Conservation (phyloP, 257 asterid species). For the Lavandula angustifolia region DNA sequence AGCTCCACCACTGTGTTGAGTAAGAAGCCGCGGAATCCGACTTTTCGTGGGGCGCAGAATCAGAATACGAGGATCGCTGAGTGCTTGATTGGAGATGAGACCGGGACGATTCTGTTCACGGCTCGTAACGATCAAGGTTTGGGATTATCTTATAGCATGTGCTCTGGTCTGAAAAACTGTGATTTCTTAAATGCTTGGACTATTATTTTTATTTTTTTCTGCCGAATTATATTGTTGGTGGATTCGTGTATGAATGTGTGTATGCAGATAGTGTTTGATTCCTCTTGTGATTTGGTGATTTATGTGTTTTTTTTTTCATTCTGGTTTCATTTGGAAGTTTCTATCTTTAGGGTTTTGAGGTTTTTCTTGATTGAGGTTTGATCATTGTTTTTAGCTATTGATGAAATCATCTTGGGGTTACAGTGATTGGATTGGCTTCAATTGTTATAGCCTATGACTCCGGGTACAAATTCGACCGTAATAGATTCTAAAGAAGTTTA, state of each 20-base stretch:
- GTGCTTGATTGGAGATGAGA: constrained; percentile 75
- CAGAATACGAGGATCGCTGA: constrained; percentile 62
- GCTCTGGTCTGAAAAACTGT: background rate
- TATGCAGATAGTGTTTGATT: background rate
- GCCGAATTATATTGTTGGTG: background rate
- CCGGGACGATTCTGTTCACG: constrained; percentile 72
- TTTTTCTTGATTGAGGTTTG: too few relatives aligned
- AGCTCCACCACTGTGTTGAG: constrained; percentile 54
- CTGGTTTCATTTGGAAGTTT: background rate
- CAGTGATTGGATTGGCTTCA: too few relatives aligned
- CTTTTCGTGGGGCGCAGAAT: constrained; percentile 48
- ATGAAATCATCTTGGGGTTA: too few relatives aligned
- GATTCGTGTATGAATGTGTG: background rate
- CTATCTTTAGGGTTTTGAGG: background rate
- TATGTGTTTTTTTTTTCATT: background rate
- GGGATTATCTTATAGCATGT: background rate
- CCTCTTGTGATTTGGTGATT: background rate
- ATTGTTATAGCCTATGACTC: too few relatives aligned
- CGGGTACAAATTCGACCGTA: too few relatives aligned
- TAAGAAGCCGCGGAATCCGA: constrained; percentile 61
- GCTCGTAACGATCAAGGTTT: constrained; percentile 84
- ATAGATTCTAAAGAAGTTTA: background rate
- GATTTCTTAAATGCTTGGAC: background rate
- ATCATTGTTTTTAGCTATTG: too few relatives aligned
- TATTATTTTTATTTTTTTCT: background rate